These are phyloP conservation scores for Neonectria magnoliae DNA, from an alignment of 2,329 filamentous ascomycete species.

Conservation along the genomic window DNA sequence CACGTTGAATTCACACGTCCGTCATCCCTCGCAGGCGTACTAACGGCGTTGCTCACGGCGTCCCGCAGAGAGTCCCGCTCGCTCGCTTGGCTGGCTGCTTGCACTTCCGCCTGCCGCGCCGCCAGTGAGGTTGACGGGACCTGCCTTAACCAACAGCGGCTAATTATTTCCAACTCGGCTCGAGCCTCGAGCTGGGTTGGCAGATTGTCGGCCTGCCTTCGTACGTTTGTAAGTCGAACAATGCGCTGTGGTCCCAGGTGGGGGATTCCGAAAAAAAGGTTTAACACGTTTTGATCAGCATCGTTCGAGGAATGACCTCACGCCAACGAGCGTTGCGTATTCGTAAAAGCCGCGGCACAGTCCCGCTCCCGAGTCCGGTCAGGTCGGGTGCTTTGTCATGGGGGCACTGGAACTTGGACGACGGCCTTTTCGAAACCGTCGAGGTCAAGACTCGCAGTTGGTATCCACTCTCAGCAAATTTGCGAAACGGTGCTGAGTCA, in stretches of 20 bases:
- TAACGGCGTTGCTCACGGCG: neutral
- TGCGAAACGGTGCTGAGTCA: neutral
- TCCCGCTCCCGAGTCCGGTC: neutral
- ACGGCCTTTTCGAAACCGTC: neutral
- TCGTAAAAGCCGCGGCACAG: constrained; percentile 9
- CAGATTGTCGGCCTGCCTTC: neutral
- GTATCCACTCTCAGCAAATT: neutral
- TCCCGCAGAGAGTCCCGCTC: neutral
- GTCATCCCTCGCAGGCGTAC: constrained; percentile 4
- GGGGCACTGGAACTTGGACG: neutral
- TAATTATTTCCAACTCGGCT: neutral
- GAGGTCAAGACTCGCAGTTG: neutral
- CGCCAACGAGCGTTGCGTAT: constrained; percentile 6
- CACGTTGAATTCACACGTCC: constrained; percentile 14
- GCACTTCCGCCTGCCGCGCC: constrained; percentile 17
- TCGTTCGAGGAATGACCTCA: constrained; percentile 33
- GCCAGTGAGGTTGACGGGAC: constrained; percentile 7
- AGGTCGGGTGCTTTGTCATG: neutral
- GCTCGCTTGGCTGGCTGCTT: constrained; percentile 13
- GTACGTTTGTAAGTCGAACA: neutral
- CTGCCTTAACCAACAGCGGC: constrained; percentile 14
- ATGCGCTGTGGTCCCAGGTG: neutral
- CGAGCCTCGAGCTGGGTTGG: neutral
- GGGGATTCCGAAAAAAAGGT: neutral
- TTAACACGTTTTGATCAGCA: constrained; percentile 19